phyloP scores from a whole-genome alignment of 768 basidiomycete genomes.

The Austroboletus eburneus region DNA sequence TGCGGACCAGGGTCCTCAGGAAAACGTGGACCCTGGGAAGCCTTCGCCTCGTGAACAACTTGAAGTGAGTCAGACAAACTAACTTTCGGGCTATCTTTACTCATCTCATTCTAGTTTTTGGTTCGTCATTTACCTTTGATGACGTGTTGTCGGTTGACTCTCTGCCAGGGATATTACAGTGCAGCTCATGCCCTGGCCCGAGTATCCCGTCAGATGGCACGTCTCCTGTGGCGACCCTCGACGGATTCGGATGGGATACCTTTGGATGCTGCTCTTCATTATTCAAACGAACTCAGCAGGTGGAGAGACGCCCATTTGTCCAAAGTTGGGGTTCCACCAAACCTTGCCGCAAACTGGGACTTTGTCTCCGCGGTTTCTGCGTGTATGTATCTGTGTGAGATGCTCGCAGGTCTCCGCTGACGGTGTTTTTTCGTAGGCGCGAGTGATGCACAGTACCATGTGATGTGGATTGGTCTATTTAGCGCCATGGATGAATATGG shows the following conservation, averaged over 20 bases:
- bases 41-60: slow-evolving; percentile 75
- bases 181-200: slow-evolving; percentile 82
- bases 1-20: slow-evolving; percentile 54
- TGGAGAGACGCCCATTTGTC: slow-evolving; percentile 79
- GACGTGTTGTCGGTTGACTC: slow-evolving; percentile 7
- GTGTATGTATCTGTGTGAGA: slow-evolving; percentile 35
- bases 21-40: slow-evolving; percentile 44
- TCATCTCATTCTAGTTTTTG: slow-evolving; percentile 49
- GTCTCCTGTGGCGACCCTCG: slow-evolving; percentile 74
- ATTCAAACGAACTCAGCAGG: slow-evolving; percentile 53
- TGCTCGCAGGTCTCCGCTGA: background rate
- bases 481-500: slow-evolving; percentile 83
- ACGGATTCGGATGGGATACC: slow-evolving; percentile 78
- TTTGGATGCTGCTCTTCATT: slow-evolving; percentile 52
- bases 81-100: slow-evolving; percentile 1
- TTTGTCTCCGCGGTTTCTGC: slow-evolving; percentile 75
- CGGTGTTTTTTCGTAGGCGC: slow-evolving; percentile 44
- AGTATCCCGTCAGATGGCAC: slow-evolving; percentile 77
- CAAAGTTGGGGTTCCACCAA: slow-evolving; percentile 80
- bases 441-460: slow-evolving; percentile 86
- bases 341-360: slow-evolving; percentile 85
- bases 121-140: slow-evolving; percentile 39
- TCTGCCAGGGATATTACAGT: slow-evolving; percentile 69
- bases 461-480: slow-evolving; percentile 86
- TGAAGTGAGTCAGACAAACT: slow-evolving; percentile 47